A percentile compares a stretch with the other conserved stretches of the same genome.
Conservation (phyloP, 208 protist genomes). For the Trypanosoma cruzi region DNA sequence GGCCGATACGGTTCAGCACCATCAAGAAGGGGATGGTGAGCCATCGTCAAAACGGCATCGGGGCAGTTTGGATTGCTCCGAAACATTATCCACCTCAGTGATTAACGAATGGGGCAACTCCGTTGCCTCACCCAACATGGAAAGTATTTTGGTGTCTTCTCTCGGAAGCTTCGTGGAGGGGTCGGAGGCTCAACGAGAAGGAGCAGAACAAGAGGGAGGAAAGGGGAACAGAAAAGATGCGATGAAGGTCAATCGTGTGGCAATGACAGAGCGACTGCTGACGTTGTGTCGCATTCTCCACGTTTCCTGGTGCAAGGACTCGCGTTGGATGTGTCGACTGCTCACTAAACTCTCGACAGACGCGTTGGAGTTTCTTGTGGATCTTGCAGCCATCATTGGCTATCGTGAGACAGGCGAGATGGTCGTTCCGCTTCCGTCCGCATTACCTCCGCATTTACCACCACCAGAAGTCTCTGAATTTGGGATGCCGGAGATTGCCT, state of each 20-base stretch:
- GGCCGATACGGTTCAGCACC: not conserved
- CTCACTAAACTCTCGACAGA: conserved; percentile 14
- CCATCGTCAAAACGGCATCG: not conserved
- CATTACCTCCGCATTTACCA: not conserved
- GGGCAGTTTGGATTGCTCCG: not conserved
- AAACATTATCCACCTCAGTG: not conserved
- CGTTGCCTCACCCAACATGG: not conserved
- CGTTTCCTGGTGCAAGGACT: not conserved
- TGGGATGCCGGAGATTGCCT: conserved; percentile 14
- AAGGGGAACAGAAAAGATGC: not conserved
- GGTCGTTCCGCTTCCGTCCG: not conserved
- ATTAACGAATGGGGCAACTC: not conserved
- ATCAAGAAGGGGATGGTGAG: not conserved
- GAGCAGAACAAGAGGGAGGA: not conserved
- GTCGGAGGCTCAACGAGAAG: not conserved
- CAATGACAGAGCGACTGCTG: conserved; percentile 1
- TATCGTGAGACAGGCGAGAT: conserved; percentile 17
- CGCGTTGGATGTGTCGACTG: conserved; percentile 3
- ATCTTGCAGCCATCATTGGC: conserved; percentile 13
- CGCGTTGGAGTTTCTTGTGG: conserved; percentile 14
- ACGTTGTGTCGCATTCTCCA: conserved; percentile 9
- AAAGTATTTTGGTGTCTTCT: not conserved
- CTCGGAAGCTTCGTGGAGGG: not conserved
- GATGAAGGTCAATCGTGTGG: not conserved
- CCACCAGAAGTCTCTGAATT: conserved; percentile 4